A percentile compares a stretch with the other conserved stretches of the same genome.
These are phyloP conservation scores for Cyclotella sp. DNA, from an alignment of 108 stramenopile genomes.

Conservation along the genomic window DNA sequence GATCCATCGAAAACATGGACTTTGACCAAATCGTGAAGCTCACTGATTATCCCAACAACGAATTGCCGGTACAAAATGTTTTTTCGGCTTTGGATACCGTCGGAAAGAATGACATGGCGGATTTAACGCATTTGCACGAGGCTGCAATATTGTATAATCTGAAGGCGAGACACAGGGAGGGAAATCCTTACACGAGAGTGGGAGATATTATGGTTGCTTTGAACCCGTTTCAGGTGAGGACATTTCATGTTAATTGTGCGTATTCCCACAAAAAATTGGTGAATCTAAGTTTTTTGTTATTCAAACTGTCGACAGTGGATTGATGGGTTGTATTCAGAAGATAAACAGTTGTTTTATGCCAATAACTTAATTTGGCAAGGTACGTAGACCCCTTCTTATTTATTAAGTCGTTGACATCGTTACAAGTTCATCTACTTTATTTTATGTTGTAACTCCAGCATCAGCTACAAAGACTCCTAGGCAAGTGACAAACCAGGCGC, in stretches of 20 bases:
- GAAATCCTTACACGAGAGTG: slow-evolving; percentile 88
- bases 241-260: slow-evolving; percentile 39
- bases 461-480: not conserved
- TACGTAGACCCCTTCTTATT: not conserved
- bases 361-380: slow-evolving; percentile 76
- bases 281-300: no score
- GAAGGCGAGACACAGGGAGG: slow-evolving; percentile 69
- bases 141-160: slow-evolving; percentile 95
- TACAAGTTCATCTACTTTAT: not conserved
- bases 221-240: slow-evolving; percentile 80
- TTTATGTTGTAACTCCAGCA: not conserved
- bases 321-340: slow-evolving; percentile 68
- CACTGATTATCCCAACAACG: slow-evolving; percentile 60
- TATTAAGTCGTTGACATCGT: not conserved
- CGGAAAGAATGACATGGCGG: slow-evolving; percentile 86
- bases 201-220: slow-evolving; percentile 93
- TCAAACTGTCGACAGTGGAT: slow-evolving; percentile 71
- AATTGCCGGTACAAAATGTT: slow-evolving; percentile 71
- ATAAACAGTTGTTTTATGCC: slow-evolving; percentile 63
- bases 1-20: not conserved
- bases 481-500: not conserved
- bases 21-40: slow-evolving; percentile 61
- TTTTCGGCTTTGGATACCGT: not conserved
- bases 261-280: not conserved
- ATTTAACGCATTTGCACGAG: slow-evolving; percentile 92